Evolutionary conservation across 148 eudicot species (phyloP).

Genomic region (Vaccinium darrowii): DNA sequence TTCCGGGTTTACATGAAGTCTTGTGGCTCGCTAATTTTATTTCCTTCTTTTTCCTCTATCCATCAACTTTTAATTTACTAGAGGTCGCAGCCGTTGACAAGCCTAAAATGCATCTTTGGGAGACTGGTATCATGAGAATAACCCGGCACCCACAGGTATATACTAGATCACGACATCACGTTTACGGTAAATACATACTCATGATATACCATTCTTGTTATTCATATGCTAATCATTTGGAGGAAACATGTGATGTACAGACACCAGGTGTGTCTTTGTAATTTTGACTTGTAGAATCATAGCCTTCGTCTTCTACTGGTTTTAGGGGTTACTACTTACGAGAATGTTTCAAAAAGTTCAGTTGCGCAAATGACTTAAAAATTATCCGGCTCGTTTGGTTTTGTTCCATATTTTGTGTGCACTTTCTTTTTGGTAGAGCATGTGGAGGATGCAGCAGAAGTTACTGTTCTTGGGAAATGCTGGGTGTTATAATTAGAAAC

Average conservation of each 20-base stretch:
- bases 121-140: constrained; percentile 97
- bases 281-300: neutral
- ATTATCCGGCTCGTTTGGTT: too few relatives aligned
- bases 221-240: neutral
- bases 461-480: too few relatives aligned
- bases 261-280: neutral
- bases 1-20: constrained; percentile 69
- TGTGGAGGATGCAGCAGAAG: too few relatives aligned
- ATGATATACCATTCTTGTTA: neutral
- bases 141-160: constrained; percentile 97
- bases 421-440: too few relatives aligned
- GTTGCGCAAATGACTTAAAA: too few relatives aligned
- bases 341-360: too few relatives aligned
- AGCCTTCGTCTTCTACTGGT: neutral
- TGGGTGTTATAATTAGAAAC: too few relatives aligned
- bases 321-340: too few relatives aligned
- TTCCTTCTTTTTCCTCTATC: constrained; percentile 91
- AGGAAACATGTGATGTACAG: neutral
- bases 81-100: constrained; percentile 99
- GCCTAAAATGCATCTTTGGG: constrained; percentile 99
- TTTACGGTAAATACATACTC: too few relatives aligned
- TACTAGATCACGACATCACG: neutral
- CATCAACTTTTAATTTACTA: constrained; percentile 90
- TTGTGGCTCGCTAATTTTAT: constrained; percentile 69
- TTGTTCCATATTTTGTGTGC: too few relatives aligned